A percentile compares a stretch with the other conserved stretches of the same genome.
These are phyloP conservation scores for Zygosaccharomyces siamensis DNA, from an alignment of 805 yeast species.

Conservation along the genomic window DNA sequence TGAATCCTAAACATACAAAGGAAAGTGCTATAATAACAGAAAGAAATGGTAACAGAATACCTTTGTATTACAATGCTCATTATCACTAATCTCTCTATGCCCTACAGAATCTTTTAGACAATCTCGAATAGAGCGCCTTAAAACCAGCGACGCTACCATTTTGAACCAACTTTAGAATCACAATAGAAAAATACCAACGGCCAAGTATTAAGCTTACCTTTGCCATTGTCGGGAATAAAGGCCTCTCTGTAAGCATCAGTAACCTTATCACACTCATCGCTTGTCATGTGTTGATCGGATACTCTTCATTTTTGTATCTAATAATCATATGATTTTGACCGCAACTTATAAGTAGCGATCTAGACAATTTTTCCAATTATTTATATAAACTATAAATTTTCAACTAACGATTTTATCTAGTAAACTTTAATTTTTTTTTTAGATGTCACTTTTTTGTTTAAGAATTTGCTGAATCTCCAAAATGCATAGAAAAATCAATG, in stretches of 20 bases:
- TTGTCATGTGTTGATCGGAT: constrained; percentile 14
- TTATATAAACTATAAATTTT: too few relatives aligned
- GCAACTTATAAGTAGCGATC: too few relatives aligned
- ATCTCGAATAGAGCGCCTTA: constrained; percentile 57
- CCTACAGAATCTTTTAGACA: constrained; percentile 58
- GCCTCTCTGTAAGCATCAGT: constrained; percentile 57
- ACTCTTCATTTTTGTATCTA: not conserved
- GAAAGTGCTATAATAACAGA: constrained; percentile 56
- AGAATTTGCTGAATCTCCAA: constrained; percentile 1
- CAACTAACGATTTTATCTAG: too few relatives aligned
- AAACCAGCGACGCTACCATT: constrained; percentile 62
- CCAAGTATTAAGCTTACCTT: constrained; percentile 67
- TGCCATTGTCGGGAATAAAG: constrained; percentile 50
- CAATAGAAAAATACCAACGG: constrained; percentile 50
- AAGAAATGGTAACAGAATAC: constrained; percentile 59
- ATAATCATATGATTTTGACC: too few relatives aligned
- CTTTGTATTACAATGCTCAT: too few relatives aligned
- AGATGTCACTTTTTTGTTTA: too few relatives aligned
- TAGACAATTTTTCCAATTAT: too few relatives aligned
- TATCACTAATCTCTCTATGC: not conserved
- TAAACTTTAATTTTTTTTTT: too few relatives aligned
- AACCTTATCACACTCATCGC: constrained; percentile 27
- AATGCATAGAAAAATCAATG: too few relatives aligned
- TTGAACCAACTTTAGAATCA: constrained; percentile 53
- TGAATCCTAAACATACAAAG: constrained; percentile 51